Conservation (phyloP, 2,329 filamentous ascomycete species). For the Elsinoe australis region DNA sequence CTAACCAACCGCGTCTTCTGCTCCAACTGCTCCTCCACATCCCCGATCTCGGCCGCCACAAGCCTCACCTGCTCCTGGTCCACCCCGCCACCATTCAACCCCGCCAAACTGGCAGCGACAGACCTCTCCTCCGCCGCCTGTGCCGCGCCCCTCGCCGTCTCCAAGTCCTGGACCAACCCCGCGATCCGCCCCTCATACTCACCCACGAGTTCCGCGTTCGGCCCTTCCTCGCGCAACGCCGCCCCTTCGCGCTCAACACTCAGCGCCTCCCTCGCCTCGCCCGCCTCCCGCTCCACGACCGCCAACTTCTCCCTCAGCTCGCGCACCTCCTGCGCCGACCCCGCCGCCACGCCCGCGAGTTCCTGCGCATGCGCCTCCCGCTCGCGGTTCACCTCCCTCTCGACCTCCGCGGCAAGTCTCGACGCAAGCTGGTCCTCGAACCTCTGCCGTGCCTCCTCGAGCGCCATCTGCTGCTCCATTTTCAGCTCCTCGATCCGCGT, state of each 20-base stretch:
- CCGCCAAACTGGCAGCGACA: conserved; percentile 5
- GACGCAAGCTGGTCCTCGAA: neutral
- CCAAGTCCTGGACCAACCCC: neutral
- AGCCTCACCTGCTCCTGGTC: conserved; percentile 9
- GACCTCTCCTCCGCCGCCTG: neutral
- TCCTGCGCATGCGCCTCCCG: neutral
- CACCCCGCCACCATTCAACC: neutral
- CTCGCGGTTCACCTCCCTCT: neutral
- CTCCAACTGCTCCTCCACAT: conserved; percentile 16
- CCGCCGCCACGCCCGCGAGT: neutral
- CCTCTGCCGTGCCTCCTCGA: neutral
- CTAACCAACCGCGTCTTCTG: conserved; percentile 8
- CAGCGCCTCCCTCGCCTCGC: neutral
- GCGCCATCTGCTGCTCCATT: neutral
- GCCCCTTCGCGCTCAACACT: neutral
- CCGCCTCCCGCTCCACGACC: neutral
- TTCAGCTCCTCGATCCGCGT: conserved; percentile 1
- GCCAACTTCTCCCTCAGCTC: neutral
- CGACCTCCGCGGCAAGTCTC: neutral
- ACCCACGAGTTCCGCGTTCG: neutral
- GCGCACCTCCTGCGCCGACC: neutral
- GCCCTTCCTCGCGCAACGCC: neutral
- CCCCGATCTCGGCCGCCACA: conserved; percentile 6
- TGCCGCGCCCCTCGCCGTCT: neutral
- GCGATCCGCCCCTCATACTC: neutral